phyloP scores from a whole-genome alignment of 2,329 filamentous ascomycete species.

The Trichoderma pleuroti region DNA sequence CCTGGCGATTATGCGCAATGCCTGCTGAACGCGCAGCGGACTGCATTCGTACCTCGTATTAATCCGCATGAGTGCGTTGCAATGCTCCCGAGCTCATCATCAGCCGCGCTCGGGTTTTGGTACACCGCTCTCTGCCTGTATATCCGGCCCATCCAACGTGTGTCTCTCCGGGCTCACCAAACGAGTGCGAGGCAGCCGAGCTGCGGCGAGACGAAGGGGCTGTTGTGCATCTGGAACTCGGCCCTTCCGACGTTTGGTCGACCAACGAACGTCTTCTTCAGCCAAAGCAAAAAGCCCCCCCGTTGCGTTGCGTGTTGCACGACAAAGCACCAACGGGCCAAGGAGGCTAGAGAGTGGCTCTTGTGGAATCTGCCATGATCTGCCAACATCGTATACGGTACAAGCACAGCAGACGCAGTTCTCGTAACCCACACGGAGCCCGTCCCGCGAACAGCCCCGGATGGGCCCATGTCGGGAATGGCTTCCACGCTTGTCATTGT shows the following conservation, averaged over 20 bases:
- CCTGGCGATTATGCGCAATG: neutral
- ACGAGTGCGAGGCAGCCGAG: neutral
- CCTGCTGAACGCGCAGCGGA: neutral
- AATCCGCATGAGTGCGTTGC: neutral
- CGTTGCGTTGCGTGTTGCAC: neutral
- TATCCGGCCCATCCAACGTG: neutral
- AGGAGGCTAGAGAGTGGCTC: neutral
- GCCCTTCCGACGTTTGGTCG: neutral
- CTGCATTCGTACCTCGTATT: neutral
- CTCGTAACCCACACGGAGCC: neutral
- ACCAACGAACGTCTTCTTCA: neutral
- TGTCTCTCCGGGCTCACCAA: neutral
- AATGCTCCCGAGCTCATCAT: neutral
- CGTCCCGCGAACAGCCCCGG: neutral
- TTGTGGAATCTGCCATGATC: neutral
- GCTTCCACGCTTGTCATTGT: neutral
- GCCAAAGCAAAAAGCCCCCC: neutral
- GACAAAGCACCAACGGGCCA: neutral
- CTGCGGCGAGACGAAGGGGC: neutral
- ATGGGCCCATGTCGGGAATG: neutral
- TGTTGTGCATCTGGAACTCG: neutral
- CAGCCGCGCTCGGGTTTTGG: neutral
- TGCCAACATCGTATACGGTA: neutral
- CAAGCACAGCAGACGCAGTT: too few species aligned
- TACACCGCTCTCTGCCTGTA: slow-evolving; percentile 2